These are phyloP conservation scores for Zygoascus hellenicus DNA, from an alignment of 1,139 yeast genomes.

Conservation along the genomic window DNA sequence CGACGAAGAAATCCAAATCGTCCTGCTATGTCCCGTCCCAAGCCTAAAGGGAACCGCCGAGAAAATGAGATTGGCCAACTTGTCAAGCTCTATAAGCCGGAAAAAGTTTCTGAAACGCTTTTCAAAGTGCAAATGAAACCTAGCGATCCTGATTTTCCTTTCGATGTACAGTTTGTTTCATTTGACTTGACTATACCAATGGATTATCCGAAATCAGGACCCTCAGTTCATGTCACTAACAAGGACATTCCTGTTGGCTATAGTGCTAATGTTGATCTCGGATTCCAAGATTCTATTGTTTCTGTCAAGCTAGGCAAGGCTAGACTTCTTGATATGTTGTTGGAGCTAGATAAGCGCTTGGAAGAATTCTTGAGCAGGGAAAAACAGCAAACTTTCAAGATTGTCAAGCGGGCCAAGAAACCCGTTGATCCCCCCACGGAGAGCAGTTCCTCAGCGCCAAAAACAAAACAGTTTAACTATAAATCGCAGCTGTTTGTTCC, in stretches of 20 bases:
- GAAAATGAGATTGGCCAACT: constrained; percentile 15
- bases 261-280: constrained; percentile 59
- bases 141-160: constrained; percentile 72
- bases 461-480: not conserved
- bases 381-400: constrained; percentile 50
- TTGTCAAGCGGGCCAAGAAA: constrained; percentile 32
- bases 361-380: constrained; percentile 55
- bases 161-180: constrained; percentile 48
- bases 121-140: constrained; percentile 38
- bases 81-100: constrained; percentile 9
- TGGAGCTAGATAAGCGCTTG: constrained; percentile 52
- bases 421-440: constrained; percentile 4
- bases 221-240: constrained; percentile 44
- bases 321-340: constrained; percentile 46
- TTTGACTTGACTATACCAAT: constrained; percentile 51
- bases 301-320: constrained; percentile 35
- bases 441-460: not conserved
- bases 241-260: constrained; percentile 69
- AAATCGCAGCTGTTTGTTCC: constrained; percentile 20
- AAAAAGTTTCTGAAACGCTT: constrained; percentile 5
- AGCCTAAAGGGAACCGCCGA: constrained; percentile 17
- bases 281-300: constrained; percentile 48
- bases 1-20: constrained; percentile 10
- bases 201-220: constrained; percentile 44
- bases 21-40: constrained; percentile 20